Base-by-base conservation (phyloP, 495 filamentous ascomycete species). In the Talaromyces proteolyticus region DNA sequence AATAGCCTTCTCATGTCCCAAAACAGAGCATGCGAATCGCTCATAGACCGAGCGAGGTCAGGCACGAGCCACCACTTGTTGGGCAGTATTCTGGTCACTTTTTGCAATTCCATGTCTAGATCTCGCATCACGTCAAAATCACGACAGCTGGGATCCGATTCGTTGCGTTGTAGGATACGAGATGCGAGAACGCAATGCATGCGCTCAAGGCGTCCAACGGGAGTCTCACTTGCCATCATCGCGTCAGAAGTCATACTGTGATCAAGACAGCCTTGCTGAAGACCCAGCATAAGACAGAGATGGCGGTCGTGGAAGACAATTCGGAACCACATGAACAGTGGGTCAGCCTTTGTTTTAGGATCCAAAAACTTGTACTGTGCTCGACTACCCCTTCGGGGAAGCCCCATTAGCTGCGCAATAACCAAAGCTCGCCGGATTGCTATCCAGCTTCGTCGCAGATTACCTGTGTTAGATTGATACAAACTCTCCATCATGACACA, bases 401-500 rank as follows among this genome's bases (percentile, higher is more conserved):
- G 46, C 18, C 67, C 69, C 72, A 78, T 74, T 52, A 76, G 54
- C 47, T 76, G 26, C 10, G 45, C 45, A 7, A 69, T 49, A 6
- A 43, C 48, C 46, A 70, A 67, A 7, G 74, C 77, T 36, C 75
- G 58, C 7, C 67, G 69, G 10, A 54, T 42, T n/a, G 69, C 53
- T 34, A 76, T 44, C 73, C 69, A 78, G 1, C 63, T 51, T 11
- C 58, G 57, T 22, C 68, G 71, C 0, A 79, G 61, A 50, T 75
- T 77, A 2, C 75, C 77, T 10, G 43, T 47, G 48, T 75, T 69
- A 22, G 57, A 61, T 2, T 77, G 69, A 56, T 71, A 78, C 42
- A 69, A 44, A 19, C 56, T 57, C 52, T 79, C 75, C 7, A 77
- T 53, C 46, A 79, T 69, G 44, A 79, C 58, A 51, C 70, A 77